phyloP scores from a whole-genome alignment of 1,139 yeast species.

The Saccharomycopsis phalli region DNA sequence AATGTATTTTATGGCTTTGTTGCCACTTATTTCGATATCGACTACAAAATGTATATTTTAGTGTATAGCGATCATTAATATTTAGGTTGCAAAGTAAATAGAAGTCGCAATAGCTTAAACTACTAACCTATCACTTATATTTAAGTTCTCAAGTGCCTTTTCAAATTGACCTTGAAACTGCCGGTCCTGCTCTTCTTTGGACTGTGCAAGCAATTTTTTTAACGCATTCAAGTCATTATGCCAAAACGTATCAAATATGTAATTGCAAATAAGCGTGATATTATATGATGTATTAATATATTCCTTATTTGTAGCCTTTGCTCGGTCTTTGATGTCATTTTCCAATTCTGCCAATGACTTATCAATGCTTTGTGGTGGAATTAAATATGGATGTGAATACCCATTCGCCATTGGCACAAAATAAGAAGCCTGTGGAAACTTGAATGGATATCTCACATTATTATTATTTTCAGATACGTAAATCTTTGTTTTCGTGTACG shows the following conservation, averaged over 20 bases:
- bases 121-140: no score
- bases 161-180: constrained; percentile 27
- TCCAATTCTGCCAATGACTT: constrained; percentile 27
- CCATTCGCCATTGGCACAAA: no score
- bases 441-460: no score
- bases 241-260: constrained; percentile 30
- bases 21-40: not conserved
- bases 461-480: no score
- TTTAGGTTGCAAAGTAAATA: no score
- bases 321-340: constrained; percentile 12
- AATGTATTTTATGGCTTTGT: no score
- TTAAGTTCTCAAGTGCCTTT: constrained; percentile 28
- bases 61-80: no score
- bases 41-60: not conserved
- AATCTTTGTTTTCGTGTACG: no score
- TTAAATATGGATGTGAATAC: no score
- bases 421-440: no score
- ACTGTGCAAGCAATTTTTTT: constrained; percentile 24
- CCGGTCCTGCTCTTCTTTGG: constrained; percentile 25
- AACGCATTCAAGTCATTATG: constrained; percentile 24
- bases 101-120: no score
- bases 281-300: constrained; percentile 22
- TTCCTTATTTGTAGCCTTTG: not conserved
- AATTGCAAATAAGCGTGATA: constrained; percentile 26
- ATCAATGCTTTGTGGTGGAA: constrained; percentile 25